Conservation (phyloP, 768 basidiomycete genomes). For the Ramaria rubella region DNA sequence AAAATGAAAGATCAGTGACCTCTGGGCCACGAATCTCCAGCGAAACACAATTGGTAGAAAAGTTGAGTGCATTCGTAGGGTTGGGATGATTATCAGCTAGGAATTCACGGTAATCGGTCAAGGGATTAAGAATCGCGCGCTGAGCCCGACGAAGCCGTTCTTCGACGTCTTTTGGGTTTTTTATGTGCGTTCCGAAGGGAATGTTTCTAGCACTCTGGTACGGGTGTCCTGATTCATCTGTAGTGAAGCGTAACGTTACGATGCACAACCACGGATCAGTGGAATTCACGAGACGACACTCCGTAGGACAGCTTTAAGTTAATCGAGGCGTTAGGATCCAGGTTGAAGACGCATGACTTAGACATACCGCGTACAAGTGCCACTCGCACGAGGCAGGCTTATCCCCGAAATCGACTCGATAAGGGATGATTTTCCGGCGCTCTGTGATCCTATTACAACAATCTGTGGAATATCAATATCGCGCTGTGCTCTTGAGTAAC, state of each 20-base stretch:
- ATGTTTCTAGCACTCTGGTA: constrained; percentile 14
- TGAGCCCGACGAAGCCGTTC: constrained; percentile 16
- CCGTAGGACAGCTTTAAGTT: constrained; percentile 30
- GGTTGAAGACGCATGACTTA: neutral
- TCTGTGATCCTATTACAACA: constrained; percentile 66
- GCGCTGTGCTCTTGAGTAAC: constrained; percentile 61
- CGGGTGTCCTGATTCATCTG: constrained; percentile 20
- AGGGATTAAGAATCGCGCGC: constrained; percentile 16
- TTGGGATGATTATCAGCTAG: neutral
- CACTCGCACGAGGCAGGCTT: constrained; percentile 60
- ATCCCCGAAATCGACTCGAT: constrained; percentile 75
- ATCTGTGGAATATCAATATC: constrained; percentile 72
- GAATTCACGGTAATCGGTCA: constrained; percentile 6
- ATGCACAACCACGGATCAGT: constrained; percentile 27
- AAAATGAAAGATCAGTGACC: constrained; percentile 59
- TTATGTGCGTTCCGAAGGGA: constrained; percentile 10
- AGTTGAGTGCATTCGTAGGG: constrained; percentile 22
- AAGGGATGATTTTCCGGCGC: constrained; percentile 69
- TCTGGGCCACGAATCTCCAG: constrained; percentile 53
- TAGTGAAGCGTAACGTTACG: constrained; percentile 27
- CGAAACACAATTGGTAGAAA: constrained; percentile 52
- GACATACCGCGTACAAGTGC: constrained; percentile 64
- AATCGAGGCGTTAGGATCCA: neutral
- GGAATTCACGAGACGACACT: constrained; percentile 27
- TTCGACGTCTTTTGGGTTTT: constrained; percentile 14